Conservation (phyloP, 179 eudicot species). For the Drosera spatulata region DNA sequence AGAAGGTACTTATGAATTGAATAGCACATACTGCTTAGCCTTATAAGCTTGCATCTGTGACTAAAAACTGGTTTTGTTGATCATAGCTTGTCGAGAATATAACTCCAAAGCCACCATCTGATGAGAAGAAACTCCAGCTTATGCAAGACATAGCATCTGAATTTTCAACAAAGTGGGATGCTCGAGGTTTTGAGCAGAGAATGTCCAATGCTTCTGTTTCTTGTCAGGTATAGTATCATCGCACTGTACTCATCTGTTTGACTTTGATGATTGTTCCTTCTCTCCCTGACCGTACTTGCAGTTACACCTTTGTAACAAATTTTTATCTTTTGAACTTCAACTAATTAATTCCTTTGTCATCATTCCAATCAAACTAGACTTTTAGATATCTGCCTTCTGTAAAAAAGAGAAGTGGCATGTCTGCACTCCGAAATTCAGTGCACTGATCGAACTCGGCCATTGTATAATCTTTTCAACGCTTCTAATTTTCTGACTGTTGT, state of each 20-base stretch:
- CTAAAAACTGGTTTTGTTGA: slow-evolving; percentile 15
- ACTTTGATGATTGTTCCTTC: neutral
- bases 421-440: too few relatives aligned
- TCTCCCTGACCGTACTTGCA: too few relatives aligned
- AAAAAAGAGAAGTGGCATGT: too few relatives aligned
- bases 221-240: slow-evolving; percentile 33
- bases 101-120: slow-evolving; percentile 44
- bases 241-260: neutral
- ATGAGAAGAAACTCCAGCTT: slow-evolving; percentile 60
- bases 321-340: too few relatives aligned
- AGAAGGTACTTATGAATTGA: slow-evolving; percentile 36
- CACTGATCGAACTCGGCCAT: too few relatives aligned
- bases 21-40: neutral
- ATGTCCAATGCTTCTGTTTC: slow-evolving; percentile 43
- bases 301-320: too few relatives aligned
- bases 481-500: too few relatives aligned
- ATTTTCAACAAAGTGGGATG: slow-evolving; percentile 71
- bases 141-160: slow-evolving; percentile 76
- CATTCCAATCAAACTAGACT: too few relatives aligned
- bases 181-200: slow-evolving; percentile 52
- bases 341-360: too few relatives aligned
- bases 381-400: too few relatives aligned
- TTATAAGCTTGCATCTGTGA: slow-evolving; percentile 4
- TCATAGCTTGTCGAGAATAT: slow-evolving; percentile 64
- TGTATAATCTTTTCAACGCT: too few relatives aligned